Base-by-base conservation (phyloP, 2,329 filamentous ascomycete species). In the Xylariales sp. region DNA sequence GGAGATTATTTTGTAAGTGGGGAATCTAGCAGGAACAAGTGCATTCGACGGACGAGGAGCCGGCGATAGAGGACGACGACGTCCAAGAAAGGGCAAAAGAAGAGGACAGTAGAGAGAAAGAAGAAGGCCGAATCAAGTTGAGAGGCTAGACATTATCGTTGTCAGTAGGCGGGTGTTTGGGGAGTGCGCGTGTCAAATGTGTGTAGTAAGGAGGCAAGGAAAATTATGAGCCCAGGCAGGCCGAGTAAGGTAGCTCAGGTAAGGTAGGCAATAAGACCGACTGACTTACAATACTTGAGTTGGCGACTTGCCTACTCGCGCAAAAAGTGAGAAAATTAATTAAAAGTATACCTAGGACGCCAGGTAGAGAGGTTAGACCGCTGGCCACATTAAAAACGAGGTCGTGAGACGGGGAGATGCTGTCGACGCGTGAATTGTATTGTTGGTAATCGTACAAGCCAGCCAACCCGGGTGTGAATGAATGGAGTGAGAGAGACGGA, bases 1-100 rank as follows among this genome's bases (percentile, higher is more conserved):
- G 74, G 74, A 75, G 73, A 76, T 77, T 77, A 77, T 77, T 41
- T 34, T 41, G 76, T 76, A 77, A 77, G 75, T 78, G 76, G 76
- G 72, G 75, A 75, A 56, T 36, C 48, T 18, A 52, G 58, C 41
- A 69, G 61, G 46, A 63, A 64, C 55, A 34, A 18, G 62, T 69
- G 60, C 67, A 67, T 67, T 66, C 62, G 60, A 64, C 43, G 54
- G 23, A 58, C 54, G 62, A 63, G 41, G 18, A 52, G 60, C 55
- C 50, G 59, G 53, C 64, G 49, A 63, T 36, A 58, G 60, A 67
- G 49, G 48, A 18, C 54, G 32, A 50, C 48, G 43, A 57, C 43
- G 57, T 28, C 57, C 36, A 71, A 60, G 9, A n/a, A 32, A 48
- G 34, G 48, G 28, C 7, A 48, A 59, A 52, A 67, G 61, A 64